A percentile compares a stretch with the other conserved stretches of the same genome.
Evolutionary conservation across 768 basidiomycete genomes (phyloP).

Genomic region (Mycena crocata): DNA sequence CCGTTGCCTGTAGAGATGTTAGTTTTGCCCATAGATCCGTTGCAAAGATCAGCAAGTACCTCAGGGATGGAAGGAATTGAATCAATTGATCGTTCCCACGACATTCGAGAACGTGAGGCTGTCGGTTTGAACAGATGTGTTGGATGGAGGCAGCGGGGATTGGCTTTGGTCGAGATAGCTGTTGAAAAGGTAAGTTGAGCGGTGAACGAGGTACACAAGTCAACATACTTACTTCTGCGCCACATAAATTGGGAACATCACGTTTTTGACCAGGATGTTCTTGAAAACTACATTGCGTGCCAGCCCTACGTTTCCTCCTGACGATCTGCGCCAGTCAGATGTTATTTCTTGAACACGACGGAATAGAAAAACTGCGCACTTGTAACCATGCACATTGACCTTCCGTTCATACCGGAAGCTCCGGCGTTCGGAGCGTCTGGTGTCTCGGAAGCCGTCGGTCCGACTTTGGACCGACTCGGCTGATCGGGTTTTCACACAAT

Average conservation of each 20-base stretch:
- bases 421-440: no score
- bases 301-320: slow-evolving; percentile 15
- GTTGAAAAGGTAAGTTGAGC: background rate
- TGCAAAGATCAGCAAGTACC: background rate
- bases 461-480: no score
- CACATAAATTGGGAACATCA: slow-evolving; percentile 31
- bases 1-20: slow-evolving; percentile 18
- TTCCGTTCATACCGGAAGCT: no score
- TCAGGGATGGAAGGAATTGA: slow-evolving; percentile 19
- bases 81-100: slow-evolving; percentile 26
- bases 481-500: no score
- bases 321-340: slow-evolving; percentile 17
- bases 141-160: slow-evolving; percentile 30
- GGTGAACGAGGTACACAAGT: background rate
- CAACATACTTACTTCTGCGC: slow-evolving; percentile 24
- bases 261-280: slow-evolving; percentile 25
- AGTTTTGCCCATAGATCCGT: background rate
- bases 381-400: no score
- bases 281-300: slow-evolving; percentile 25
- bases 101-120: slow-evolving; percentile 23
- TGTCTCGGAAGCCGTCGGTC: no score
- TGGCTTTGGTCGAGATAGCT: slow-evolving; percentile 33
- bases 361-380: background rate
- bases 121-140: slow-evolving; percentile 20
- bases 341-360: background rate